Evolutionary conservation across 129 eudicot species (phyloP).

Genomic region (Flaveria sonorensis): DNA sequence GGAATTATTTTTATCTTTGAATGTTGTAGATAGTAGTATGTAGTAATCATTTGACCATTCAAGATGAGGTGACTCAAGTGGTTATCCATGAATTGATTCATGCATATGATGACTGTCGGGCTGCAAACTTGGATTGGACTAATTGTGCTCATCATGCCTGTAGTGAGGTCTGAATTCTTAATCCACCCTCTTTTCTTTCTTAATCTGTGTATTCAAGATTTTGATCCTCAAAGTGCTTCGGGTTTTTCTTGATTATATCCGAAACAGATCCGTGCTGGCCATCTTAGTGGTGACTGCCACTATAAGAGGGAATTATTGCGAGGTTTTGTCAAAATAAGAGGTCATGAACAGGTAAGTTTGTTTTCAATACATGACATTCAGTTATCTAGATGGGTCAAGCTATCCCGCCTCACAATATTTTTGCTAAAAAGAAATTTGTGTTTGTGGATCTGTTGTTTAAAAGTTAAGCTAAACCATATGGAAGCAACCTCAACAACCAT

Average conservation of each 20-base stretch:
- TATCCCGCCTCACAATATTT: neutral
- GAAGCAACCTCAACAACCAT: neutral
- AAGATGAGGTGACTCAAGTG: constrained; percentile 93
- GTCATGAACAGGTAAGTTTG: constrained; percentile 82
- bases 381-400: neutral
- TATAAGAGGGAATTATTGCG: constrained; percentile 79
- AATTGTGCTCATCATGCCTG: constrained; percentile 98
- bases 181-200: neutral
- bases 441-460: neutral
- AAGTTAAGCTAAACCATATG: neutral
- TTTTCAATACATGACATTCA: neutral
- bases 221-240: constrained; percentile 16
- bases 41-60: constrained; percentile 62
- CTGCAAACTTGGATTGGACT: constrained; percentile 82
- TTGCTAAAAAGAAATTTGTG: neutral
- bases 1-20: neutral
- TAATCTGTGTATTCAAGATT: constrained; percentile 2
- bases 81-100: constrained; percentile 95
- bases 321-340: constrained; percentile 70
- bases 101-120: constrained; percentile 95
- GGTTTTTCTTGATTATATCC: constrained; percentile 12
- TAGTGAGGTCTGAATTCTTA: constrained; percentile 65
- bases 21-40: constrained; percentile 69
- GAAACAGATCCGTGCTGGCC: constrained; percentile 88
- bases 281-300: constrained; percentile 97